Base-by-base conservation (phyloP, 2,329 filamentous ascomycete genomes). In the Botrytis byssoidea region DNA sequence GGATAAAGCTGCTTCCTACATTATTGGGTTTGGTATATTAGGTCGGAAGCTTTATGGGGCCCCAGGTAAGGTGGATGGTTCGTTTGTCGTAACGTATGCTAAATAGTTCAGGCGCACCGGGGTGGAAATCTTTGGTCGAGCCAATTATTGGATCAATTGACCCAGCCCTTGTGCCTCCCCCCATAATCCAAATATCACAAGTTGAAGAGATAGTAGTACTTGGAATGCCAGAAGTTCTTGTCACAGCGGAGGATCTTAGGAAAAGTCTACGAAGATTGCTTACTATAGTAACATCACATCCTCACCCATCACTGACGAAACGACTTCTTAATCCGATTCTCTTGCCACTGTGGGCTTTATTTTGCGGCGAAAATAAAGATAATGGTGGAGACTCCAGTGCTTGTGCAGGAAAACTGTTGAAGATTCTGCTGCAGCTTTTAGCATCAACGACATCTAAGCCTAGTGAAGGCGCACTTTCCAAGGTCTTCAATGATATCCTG, bases 11-110 rank as follows among this genome's bases (percentile, higher is more conserved):
- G 88, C 88, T 18, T 85, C 88, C 0, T 90, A 90, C 76, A 85
- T 91, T 29, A 89, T 91, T 75, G 88, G 88, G 1, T 91, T 88
- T 78, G 91, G 91, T 0, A 88, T 93, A 29, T 81, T 93, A 14
- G 91, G 90, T 4, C 88, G 87, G 74, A 90, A 86, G 77, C 84
- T 87, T 40, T 88, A 86, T 69, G 91, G 91, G 18, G 89, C 90
- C 10, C 90, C 90, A 67, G 90, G 89, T 82, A 69, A 37, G 37
- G n/a, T 22, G 84, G 77, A 76, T 75, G 78, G 20, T 44, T 29
- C 57, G 75, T 78, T 55, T 25, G 10, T 68, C 48, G 32, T 32
- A 20, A n/a, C 5, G 65, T 64, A 68, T 65, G 32, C 67, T 77
- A 73, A 75, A 61, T 76, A 4, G 14, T 74, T 37, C 72, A 88